Base-by-base conservation (phyloP, 139 green algal species). In the Axilococcus clingmanii region DNA sequence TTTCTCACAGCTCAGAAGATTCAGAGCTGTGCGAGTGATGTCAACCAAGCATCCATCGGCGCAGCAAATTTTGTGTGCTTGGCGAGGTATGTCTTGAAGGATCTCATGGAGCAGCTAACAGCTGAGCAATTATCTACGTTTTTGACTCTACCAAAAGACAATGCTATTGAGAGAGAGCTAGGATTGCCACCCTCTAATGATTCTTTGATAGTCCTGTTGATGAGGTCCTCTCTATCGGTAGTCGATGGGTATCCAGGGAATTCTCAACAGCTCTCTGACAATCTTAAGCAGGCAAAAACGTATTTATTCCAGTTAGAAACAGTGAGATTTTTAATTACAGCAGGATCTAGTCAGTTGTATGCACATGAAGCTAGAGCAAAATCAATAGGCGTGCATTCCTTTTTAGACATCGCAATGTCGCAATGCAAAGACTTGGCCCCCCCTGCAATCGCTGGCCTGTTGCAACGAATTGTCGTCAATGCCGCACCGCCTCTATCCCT, bases 231-330 rank as follows among this genome's bases (percentile, higher is more conserved):
- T 25, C 44, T 32, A 48, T 9, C 31, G 36, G 34, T 49, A 36
- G 30, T 56, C 30, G 14, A 29, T 16, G 37, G 23, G 54, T 45
- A 28, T 53, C 58, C 23, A 24, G 68, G 28, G 24, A 40, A 9
- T 32, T 38, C 33, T 12, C 33, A 9, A 9, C 33, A 12, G 9
- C 12, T 38, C 15, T 69, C 19, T 57, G 40, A 3, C 32, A 12
- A 4, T 35, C 27, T 14, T 33, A 4, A 61, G 64, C 78, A 84
- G 65, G 43, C 50, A 11, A 36, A 42, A 25, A 62, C 42, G 11
- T 87, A 87, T 52, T 37, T 89, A 41, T 48, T 88, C 46, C 65
- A 86, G 23, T 45, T 82, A 53, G 81, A 91, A 66, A 51, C 66
- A 5, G 7, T 85, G 12, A 65, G 72, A 37, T 62, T 82, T 59